Evolutionary conservation across 2,329 filamentous ascomycete species (phyloP).

Genomic region (Capronia coronata): DNA sequence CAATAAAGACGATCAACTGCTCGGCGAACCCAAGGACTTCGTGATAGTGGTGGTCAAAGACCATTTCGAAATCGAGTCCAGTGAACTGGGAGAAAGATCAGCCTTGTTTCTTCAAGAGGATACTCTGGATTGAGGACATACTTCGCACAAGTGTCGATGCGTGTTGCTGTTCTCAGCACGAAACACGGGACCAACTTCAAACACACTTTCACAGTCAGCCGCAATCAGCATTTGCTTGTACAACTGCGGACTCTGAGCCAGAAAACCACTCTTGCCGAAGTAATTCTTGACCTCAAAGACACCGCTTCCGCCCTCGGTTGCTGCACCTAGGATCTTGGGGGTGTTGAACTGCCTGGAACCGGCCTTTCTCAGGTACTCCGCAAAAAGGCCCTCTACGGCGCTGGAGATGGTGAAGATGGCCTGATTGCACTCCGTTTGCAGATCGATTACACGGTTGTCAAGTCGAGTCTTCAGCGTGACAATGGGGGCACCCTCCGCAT

Average conservation of each 20-base stretch:
- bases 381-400: conserved; percentile 64
- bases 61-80: conserved; percentile 49
- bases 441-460: conserved; percentile 88
- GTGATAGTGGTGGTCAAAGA: conserved; percentile 46
- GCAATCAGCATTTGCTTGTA: conserved; percentile 65
- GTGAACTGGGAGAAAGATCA: conserved; percentile 38
- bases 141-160: conserved; percentile 59
- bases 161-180: conserved; percentile 64
- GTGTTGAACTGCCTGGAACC: conserved; percentile 81
- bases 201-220: conserved; percentile 56
- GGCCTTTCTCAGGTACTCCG: conserved; percentile 67
- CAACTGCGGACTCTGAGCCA: conserved; percentile 59
- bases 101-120: neutral
- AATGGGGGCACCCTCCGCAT: conserved; percentile 54
- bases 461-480: conserved; percentile 79
- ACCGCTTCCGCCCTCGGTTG: conserved; percentile 86
- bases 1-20: conserved; percentile 45
- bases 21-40: conserved; percentile 47
- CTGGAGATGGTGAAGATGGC: conserved; percentile 69
- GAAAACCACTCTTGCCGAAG: conserved; percentile 72
- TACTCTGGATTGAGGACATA: conserved; percentile 27
- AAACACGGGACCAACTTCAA: conserved; percentile 61
- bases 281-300: conserved; percentile 79
- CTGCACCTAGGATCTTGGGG: conserved; percentile 79
- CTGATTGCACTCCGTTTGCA: conserved; percentile 84